Evolutionary conservation across 257 asterid species (phyloP).

Genomic region (Nicotiana sylvestris): DNA sequence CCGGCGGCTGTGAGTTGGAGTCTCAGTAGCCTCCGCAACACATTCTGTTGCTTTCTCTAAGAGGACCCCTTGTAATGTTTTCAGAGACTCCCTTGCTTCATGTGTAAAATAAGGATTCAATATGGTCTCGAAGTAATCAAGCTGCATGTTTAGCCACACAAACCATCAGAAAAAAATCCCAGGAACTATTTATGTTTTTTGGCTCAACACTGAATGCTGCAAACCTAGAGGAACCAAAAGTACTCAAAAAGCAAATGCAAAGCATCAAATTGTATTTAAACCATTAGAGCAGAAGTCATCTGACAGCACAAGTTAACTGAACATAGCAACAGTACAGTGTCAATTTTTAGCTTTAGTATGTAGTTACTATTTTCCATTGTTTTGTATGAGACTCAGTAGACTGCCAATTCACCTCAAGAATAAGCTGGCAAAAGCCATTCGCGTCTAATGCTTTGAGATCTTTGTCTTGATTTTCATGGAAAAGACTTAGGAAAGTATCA

Average conservation of each 20-base stretch:
- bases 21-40: slow-evolving; percentile 64
- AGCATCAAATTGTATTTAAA: neutral
- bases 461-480: slow-evolving; percentile 58
- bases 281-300: neutral
- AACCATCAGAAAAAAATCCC: neutral
- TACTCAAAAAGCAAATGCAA: neutral
- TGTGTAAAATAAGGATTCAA: slow-evolving; percentile 89
- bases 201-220: neutral
- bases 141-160: slow-evolving; percentile 48
- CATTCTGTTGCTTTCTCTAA: slow-evolving; percentile 86
- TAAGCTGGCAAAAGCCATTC: slow-evolving; percentile 91
- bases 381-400: neutral
- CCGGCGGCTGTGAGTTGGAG: slow-evolving; percentile 91
- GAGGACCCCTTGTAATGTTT: slow-evolving; percentile 85
- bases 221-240: neutral
- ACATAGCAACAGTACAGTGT: neutral
- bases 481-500: slow-evolving; percentile 78
- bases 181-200: neutral
- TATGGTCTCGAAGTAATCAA: slow-evolving; percentile 92
- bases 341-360: neutral
- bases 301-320: neutral
- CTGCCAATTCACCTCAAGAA: slow-evolving; percentile 74
- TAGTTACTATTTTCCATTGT: neutral
- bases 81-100: slow-evolving; percentile 88
- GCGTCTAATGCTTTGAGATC: slow-evolving; percentile 81